These are phyloP conservation scores for Penicillium goetzii DNA, from an alignment of 495 filamentous ascomycete genomes.

Conservation along the genomic window DNA sequence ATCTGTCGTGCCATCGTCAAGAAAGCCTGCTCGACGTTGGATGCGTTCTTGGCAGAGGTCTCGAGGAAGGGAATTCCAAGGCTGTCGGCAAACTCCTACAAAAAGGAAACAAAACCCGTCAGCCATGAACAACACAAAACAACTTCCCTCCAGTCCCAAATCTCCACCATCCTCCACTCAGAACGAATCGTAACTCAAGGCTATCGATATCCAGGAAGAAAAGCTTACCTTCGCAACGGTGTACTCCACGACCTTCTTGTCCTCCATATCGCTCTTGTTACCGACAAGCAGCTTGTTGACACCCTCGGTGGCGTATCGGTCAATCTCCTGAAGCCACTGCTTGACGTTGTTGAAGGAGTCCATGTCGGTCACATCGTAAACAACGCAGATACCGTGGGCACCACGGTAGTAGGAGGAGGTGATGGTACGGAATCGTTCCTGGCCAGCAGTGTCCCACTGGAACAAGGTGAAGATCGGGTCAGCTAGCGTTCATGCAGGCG, in stretches of 20 bases:
- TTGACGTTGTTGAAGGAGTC: conserved; percentile 99
- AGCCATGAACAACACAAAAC: neutral
- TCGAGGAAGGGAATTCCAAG: conserved; percentile 99
- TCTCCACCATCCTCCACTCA: neutral
- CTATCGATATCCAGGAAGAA: neutral
- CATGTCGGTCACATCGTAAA: conserved; percentile 99
- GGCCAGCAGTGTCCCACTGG: conserved; percentile 98
- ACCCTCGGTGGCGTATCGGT: conserved; percentile 97
- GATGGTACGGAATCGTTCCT: conserved; percentile 99
- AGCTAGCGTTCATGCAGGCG: conserved; percentile 7
- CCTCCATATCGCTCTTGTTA: conserved; percentile 99
- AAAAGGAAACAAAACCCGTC: conserved; percentile 9
- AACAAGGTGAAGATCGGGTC: conserved; percentile 19
- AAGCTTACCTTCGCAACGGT: conserved; percentile 90
- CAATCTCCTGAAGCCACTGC: conserved; percentile 99
- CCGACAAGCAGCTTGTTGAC: conserved; percentile 99
- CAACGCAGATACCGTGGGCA: conserved; percentile 98
- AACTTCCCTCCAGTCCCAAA: no score
- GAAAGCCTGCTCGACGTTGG: conserved; percentile 99
- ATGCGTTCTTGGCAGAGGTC: conserved; percentile 98
- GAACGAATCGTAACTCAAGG: neutral
- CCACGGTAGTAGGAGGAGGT: conserved; percentile 99
- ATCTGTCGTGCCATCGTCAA: conserved; percentile 99
- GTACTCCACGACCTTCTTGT: conserved; percentile 99
- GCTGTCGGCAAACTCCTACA: conserved; percentile 96